Percentiles rank a stretch among this genome's conserved stretches.
These are phyloP conservation scores for Tremella fuciformis DNA, from an alignment of 768 basidiomycete species.

Conservation along the genomic window DNA sequence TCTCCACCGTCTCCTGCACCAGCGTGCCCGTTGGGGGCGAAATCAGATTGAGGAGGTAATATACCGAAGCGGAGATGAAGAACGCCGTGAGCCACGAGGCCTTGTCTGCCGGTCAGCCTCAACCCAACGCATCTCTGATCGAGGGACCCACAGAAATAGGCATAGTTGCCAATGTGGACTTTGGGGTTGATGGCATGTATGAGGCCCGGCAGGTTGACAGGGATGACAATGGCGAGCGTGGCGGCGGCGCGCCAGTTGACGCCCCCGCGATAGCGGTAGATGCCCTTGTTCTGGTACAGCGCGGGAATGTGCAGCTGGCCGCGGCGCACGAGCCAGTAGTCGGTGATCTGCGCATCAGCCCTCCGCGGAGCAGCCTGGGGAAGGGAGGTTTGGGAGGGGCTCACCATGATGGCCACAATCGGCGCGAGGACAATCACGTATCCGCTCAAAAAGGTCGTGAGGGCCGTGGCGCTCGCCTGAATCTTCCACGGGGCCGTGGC, in stretches of 20 bases:
- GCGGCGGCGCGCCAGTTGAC: constrained; percentile 77
- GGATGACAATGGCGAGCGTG: constrained; percentile 66
- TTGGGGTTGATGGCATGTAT: constrained; percentile 68
- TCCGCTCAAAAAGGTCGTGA: constrained; percentile 53
- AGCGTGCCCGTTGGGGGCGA: constrained; percentile 55
- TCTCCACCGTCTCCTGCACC: constrained; percentile 46
- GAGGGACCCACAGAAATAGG: constrained; percentile 66
- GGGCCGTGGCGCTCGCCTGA: constrained; percentile 55
- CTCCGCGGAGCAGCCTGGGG: not conserved
- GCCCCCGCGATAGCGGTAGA: constrained; percentile 74
- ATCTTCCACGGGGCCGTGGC: constrained; percentile 84
- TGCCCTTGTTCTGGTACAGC: constrained; percentile 75
- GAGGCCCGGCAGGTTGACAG: constrained; percentile 73
- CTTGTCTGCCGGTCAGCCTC: constrained; percentile 16
- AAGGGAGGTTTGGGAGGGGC: too few relatives aligned
- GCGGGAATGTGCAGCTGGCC: constrained; percentile 74
- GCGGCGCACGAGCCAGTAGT: constrained; percentile 70
- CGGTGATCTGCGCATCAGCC: constrained; percentile 22
- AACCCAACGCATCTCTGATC: not conserved
- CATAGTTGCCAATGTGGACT: constrained; percentile 67
- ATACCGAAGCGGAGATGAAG: constrained; percentile 51
- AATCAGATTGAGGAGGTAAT: constrained; percentile 50
- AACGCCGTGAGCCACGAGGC: constrained; percentile 47
- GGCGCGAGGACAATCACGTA: constrained; percentile 85
- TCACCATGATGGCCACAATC: constrained; percentile 71